phyloP scores from a whole-genome alignment of 2,329 filamentous ascomycete genomes.

The Saccharata proteae region DNA sequence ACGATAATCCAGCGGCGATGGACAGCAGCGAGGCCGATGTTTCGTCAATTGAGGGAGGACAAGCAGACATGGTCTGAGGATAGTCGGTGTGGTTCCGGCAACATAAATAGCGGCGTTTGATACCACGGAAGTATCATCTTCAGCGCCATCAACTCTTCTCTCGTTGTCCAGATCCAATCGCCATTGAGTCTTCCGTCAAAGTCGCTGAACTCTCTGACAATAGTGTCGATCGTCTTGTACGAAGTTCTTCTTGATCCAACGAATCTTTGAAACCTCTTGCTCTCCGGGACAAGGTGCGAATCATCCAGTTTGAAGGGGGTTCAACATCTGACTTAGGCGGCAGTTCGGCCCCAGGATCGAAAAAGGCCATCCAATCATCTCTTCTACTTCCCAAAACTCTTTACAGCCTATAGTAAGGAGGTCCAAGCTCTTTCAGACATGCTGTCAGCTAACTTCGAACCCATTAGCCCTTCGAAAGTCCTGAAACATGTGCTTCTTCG shows the following conservation, averaged over 20 bases:
- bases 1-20: conserved; percentile 26
- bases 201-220: no score
- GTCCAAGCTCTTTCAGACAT: conserved; percentile 9
- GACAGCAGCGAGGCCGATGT: conserved; percentile 23
- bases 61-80: conserved; percentile 17
- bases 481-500: conserved; percentile 80
- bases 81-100: conserved; percentile 15
- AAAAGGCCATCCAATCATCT: conserved; percentile 8
- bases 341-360: conserved; percentile 5
- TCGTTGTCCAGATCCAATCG: conserved; percentile 5
- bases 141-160: conserved; percentile 6
- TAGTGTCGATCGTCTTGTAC: conserved; percentile 6
- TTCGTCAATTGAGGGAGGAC: conserved; percentile 20
- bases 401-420: no score
- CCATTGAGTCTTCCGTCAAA: conserved; percentile 3
- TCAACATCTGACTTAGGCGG: no score
- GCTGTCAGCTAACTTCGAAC: no score
- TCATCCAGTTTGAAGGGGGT: no score
- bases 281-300: no score
- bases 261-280: background rate
- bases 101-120: conserved; percentile 29
- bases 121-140: conserved; percentile 8
- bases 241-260: conserved; percentile 1
- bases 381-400: no score
- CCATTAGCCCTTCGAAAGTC: conserved; percentile 8